Percentiles rank a stretch among this genome's conserved stretches.
phyloP scores from a whole-genome alignment of 2,329 filamentous ascomycete species.

The Tothia fuscella region DNA sequence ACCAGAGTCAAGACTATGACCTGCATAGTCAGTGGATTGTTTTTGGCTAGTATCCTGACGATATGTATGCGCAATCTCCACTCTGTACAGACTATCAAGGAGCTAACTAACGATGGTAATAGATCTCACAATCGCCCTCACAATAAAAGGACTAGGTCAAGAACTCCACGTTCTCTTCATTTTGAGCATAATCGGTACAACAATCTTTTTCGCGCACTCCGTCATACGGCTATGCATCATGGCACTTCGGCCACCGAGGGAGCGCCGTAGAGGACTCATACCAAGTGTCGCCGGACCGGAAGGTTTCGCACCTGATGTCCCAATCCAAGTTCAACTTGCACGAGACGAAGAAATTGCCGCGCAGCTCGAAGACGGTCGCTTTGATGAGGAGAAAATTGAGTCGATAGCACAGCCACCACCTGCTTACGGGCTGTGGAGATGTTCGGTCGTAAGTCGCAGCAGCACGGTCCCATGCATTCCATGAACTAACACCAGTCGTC shows the following conservation, averaged over 20 bases:
- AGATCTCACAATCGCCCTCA: conserved; percentile 65
- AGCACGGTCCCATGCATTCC: not conserved
- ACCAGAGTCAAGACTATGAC: conserved; percentile 33
- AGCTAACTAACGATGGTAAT: conserved; percentile 9
- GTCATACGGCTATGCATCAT: conserved; percentile 62
- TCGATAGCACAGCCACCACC: conserved; percentile 48
- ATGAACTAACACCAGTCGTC: conserved; percentile 5
- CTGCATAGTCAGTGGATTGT: conserved; percentile 53
- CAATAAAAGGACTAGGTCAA: conserved; percentile 48
- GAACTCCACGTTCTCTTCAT: conserved; percentile 74
- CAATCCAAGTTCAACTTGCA: conserved; percentile 65
- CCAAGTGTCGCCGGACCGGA: conserved; percentile 42
- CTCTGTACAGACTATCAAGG: conserved; percentile 6
- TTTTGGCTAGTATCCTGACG: conserved; percentile 46
- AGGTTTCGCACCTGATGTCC: conserved; percentile 58
- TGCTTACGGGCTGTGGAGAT: conserved; percentile 75
- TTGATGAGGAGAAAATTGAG: conserved; percentile 20
- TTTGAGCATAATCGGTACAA: conserved; percentile 59
- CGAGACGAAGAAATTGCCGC: conserved; percentile 50
- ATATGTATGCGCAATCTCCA: conserved; percentile 46
- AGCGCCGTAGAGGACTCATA: conserved; percentile 21
- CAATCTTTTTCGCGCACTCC: conserved; percentile 71
- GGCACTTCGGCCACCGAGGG: conserved; percentile 16
- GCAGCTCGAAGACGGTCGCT: conserved; percentile 40
- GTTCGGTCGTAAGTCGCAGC: conserved; percentile 56